Percentiles rank a stretch among this genome's conserved stretches.
phyloP scores from a whole-genome alignment of 2,329 filamentous ascomycete species.

The Pseudocercospora pini-densiflorae region DNA sequence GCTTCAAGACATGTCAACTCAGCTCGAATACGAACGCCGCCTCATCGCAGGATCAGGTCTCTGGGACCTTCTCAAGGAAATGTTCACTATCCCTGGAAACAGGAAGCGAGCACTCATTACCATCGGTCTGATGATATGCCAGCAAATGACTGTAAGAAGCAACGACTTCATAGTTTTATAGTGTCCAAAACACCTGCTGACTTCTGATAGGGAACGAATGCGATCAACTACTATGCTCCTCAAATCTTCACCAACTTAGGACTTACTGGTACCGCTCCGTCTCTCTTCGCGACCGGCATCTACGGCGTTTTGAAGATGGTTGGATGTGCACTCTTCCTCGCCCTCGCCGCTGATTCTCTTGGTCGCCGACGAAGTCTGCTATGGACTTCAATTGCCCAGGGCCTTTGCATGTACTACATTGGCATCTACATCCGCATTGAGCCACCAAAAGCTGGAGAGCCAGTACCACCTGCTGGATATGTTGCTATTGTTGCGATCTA shows the following conservation, averaged over 20 bases:
- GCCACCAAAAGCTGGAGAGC: slow-evolving; percentile 58
- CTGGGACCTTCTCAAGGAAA: slow-evolving; percentile 68
- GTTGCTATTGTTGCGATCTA: slow-evolving; percentile 73
- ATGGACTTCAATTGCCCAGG: slow-evolving; percentile 55
- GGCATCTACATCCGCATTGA: slow-evolving; percentile 70
- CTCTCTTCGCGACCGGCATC: slow-evolving; percentile 73
- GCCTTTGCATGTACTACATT: slow-evolving; percentile 68
- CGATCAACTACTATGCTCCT: slow-evolving; percentile 66
- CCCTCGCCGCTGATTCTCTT: slow-evolving; percentile 73
- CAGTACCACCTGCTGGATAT: slow-evolving; percentile 69
- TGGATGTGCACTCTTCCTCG: slow-evolving; percentile 66
- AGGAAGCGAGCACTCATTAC: slow-evolving; percentile 68
- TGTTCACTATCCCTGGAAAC: slow-evolving; percentile 67
- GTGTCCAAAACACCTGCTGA: neutral
- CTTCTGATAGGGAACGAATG: slow-evolving; percentile 51
- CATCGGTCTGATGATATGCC: slow-evolving; percentile 66
- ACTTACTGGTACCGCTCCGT: slow-evolving; percentile 59
- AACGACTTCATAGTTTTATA: slow-evolving; percentile 46
- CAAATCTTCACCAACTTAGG: slow-evolving; percentile 71
- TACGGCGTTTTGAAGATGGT: slow-evolving; percentile 74
- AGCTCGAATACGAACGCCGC: slow-evolving; percentile 74
- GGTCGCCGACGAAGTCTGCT: slow-evolving; percentile 64
- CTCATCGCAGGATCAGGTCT: slow-evolving; percentile 65
- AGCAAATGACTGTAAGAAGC: slow-evolving; percentile 69
- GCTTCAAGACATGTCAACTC: slow-evolving; percentile 65